phyloP scores from a whole-genome alignment of 2,329 filamentous ascomycete genomes.

The Mariannaea sp. region DNA sequence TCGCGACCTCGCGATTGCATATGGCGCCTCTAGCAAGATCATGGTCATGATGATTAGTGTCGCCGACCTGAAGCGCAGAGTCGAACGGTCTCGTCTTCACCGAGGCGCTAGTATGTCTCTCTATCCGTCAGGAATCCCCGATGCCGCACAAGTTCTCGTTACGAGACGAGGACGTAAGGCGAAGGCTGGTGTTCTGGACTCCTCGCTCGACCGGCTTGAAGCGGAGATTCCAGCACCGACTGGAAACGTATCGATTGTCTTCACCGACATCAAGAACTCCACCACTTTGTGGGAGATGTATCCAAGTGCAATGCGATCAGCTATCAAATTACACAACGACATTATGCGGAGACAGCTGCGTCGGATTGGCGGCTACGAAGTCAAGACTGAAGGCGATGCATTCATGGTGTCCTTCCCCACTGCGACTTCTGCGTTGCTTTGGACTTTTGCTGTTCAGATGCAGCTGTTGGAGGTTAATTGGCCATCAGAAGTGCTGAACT shows the following conservation, averaged over 20 bases:
- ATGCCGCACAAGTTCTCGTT: constrained; percentile 68
- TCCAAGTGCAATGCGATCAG: constrained; percentile 91
- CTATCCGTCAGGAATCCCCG: constrained; percentile 74
- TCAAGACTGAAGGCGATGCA: constrained; percentile 99
- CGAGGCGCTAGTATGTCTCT: constrained; percentile 85
- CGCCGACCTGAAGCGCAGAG: constrained; percentile 82
- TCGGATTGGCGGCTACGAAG: constrained; percentile 94
- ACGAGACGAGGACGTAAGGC: constrained; percentile 67
- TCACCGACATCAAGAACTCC: constrained; percentile 99
- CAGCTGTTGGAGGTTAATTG: constrained; percentile 86
- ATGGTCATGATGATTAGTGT: constrained; percentile 99
- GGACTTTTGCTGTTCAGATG: constrained; percentile 94
- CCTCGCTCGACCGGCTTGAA: constrained; percentile 82
- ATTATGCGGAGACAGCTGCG: constrained; percentile 92
- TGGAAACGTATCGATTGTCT: constrained; percentile 90
- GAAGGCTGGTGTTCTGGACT: constrained; percentile 75
- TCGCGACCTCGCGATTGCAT: constrained; percentile 91
- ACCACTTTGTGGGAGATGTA: constrained; percentile 96
- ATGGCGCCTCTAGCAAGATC: constrained; percentile 90
- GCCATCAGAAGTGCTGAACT: constrained; percentile 91
- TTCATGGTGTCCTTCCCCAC: constrained; percentile 99
- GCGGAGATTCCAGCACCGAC: constrained; percentile 90
- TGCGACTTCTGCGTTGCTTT: constrained; percentile 89
- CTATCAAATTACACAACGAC: constrained; percentile 97
- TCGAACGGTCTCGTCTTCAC: constrained; percentile 72